Percentiles rank a stretch among this genome's conserved stretches.
These are phyloP conservation scores for Eucalyptus pauciflora DNA, from an alignment of 345 rosid genomes.

Conservation along the genomic window DNA sequence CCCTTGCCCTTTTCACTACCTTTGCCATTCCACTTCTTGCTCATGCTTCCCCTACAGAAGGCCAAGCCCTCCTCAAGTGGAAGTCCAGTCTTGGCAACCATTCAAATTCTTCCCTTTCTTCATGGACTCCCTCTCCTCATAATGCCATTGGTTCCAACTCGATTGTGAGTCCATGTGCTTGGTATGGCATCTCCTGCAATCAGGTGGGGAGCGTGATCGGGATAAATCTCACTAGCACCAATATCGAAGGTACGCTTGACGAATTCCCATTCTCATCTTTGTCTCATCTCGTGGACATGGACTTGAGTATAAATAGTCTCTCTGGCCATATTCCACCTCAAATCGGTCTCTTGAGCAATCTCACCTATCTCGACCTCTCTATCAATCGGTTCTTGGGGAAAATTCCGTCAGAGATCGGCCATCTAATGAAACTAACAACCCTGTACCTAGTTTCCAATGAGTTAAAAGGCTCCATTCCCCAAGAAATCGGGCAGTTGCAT, in stretches of 20 bases:
- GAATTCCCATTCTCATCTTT: slow-evolving; percentile 5
- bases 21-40: not conserved
- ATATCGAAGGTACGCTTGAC: not conserved
- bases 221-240: not conserved
- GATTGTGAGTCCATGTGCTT: not conserved
- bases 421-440: too few species aligned
- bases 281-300: slow-evolving; percentile 1
- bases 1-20: not conserved
- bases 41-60: not conserved
- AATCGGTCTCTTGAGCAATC: not conserved
- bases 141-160: not conserved
- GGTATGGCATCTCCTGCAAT: slow-evolving; percentile 12
- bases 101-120: not conserved
- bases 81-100: slow-evolving; percentile 2
- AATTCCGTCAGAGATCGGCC: rapidly evolving
- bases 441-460: too few species aligned
- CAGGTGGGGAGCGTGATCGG: not conserved
- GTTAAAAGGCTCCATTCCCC: too few species aligned
- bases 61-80: slow-evolving; percentile 1
- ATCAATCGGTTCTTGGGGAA: not conserved
- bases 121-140: not conserved
- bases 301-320: slow-evolving; percentile 2
- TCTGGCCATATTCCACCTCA: not conserved
- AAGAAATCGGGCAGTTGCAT: too few species aligned
- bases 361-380: not conserved